Base-by-base conservation (phyloP, 192 early-diverging fungal species). In the Coemansia reversa region DNA sequence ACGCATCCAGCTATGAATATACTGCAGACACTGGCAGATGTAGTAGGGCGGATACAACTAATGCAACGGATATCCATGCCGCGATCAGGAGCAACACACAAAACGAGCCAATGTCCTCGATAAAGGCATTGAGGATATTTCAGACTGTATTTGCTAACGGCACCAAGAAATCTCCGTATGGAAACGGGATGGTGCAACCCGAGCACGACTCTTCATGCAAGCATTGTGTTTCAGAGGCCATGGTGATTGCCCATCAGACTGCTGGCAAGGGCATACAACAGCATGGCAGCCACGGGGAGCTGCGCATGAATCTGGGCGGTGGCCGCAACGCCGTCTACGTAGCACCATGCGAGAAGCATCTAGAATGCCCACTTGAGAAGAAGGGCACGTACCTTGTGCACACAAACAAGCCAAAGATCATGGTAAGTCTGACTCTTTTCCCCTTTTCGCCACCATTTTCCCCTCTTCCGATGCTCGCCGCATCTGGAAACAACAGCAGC, bases 241-340 rank as follows among this genome's bases (percentile, higher is more conserved):
- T 67, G 57, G 75, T 56, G 29, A 58, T 58, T 11, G 35, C 75
- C 18, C 74, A 76, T 50, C 45, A 63, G 39, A 67, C 72, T 12
- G 68, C 62, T 23, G 70, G 66, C 27, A 65, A 50, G 51, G 65
- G 64, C 22, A 24, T 62, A 22, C 56, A 48, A 51, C 27, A 23
- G 66, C 66, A 68, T 63, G 65, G 60, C 45, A 50, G 61, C 62
- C 51, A 58, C 27, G 58, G 63, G n/a, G 79, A 69, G 66, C 58
- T 81, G 63, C 73, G 70, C 63, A 72, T 76, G 70, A 81, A 81
- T 32, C 60, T 81, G 51, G 79, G 79, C 28, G 65, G 58, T 27
- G 79, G 79, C 9, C 69, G 74, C 55, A 81, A 81, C 53, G 74
- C 65, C 7, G 70, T 81, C 14, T 81, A 81, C 49, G 79, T 81